Base-by-base conservation (phyloP, 2,329 filamentous ascomycete genomes). In the Gaeumannomyces tritici region DNA sequence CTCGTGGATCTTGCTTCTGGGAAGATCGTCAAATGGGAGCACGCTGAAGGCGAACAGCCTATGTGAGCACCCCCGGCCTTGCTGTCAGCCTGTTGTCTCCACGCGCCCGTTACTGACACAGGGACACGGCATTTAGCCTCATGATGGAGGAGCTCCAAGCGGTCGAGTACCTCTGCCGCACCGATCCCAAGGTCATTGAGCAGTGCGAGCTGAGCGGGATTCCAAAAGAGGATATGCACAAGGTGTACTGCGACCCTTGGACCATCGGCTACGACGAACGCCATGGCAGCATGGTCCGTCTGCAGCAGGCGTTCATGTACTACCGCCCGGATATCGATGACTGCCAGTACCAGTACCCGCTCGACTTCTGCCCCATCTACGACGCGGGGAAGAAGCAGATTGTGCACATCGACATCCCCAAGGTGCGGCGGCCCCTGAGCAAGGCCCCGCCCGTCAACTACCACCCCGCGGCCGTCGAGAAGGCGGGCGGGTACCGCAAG, bases 181-280 rank as follows among this genome's bases (percentile, higher is more conserved):
- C 86, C 68, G 91, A 96, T 71, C 85, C 90, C 18, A 89, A 89
- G 69, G 91, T 96, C 64, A 95, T 96, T 67, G 91, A 96, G 75
- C 92, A 96, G 74, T 97, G 93, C 70, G 84, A 83, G 8, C 83
- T 96, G 64, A 83, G 91, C 64, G 93, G 93, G 1, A 90, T 97
- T 64, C 84, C 90, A 15, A 82, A 81, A 63, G 82, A 89, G 67
- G 90, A 96, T 64, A 96, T 97, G 93, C 79, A 95, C 79, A 96
- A 96, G 76, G 90, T 97, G 59, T 96, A 96, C 78, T 96, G 92
- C 74, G 93, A 97, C 72, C 91, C 91, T 13, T 97, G 93, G 93
- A 96, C 93, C 0, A 96, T 97, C 74, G 93, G 93, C 59, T 96
- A 91, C 72, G 93, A 97, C 69, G 90, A 96, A 77, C 88, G 93